A percentile compares a stretch with the other conserved stretches of the same genome.
Evolutionary conservation across 495 filamentous ascomycete species (phyloP).

Genomic region (Talaromyces liani): DNA sequence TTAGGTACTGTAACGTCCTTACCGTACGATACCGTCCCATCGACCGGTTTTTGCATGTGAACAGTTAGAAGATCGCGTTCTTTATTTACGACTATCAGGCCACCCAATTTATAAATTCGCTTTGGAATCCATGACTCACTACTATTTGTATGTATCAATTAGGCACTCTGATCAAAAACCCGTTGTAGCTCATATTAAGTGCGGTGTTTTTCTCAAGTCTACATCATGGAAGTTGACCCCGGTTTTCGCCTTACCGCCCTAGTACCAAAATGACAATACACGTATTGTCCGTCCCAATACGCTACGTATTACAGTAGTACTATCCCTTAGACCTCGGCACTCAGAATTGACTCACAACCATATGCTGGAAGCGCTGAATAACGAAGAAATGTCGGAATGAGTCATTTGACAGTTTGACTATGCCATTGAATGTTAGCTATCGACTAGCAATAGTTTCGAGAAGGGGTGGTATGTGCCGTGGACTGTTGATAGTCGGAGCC

Average conservation of each 20-base stretch:
- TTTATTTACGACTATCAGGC: no score
- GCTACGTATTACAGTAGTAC: neutral
- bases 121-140: no score
- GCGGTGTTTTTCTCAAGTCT: no score
- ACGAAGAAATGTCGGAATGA: constrained; percentile 7
- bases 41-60: neutral
- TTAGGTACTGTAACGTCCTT: neutral
- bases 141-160: no score
- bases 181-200: no score
- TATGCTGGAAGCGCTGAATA: neutral
- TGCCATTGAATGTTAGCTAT: no score
- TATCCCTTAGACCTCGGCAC: constrained; percentile 4
- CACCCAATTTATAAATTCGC: no score
- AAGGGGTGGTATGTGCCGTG: no score
- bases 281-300: neutral
- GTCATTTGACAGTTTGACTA: neutral
- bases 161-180: no score
- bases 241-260: constrained; percentile 3
- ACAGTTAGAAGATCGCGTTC: neutral
- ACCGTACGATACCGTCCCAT: neutral
- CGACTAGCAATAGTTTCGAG: no score
- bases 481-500: no score
- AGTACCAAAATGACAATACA: neutral
- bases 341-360: neutral
- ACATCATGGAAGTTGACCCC: neutral